Evolutionary conservation across 176 grass and related monocot species (phyloP).

Genomic region (Echinochloa phyllopogon): DNA sequence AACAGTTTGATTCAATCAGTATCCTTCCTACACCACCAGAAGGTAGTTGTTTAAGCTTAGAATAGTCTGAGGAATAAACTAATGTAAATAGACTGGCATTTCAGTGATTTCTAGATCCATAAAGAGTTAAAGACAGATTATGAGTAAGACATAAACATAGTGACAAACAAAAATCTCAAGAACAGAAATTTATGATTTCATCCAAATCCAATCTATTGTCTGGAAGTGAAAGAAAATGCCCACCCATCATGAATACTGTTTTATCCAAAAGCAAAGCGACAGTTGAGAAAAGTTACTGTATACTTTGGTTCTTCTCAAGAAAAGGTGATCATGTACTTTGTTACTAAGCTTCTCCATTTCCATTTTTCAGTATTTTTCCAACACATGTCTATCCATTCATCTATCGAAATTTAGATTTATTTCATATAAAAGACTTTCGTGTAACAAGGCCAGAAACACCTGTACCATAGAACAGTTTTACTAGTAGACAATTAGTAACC

Average conservation of each 20-base stretch:
- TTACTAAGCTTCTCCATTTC: background rate
- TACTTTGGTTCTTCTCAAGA: background rate
- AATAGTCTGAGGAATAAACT: slow-evolving; percentile 8
- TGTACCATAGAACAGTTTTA: slow-evolving; percentile 14
- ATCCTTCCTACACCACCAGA: background rate
- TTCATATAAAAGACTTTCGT: background rate
- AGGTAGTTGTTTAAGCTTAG: background rate
- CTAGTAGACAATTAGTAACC: background rate
- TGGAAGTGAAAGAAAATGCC: background rate
- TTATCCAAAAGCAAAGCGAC: slow-evolving; percentile 3
- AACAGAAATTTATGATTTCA: background rate
- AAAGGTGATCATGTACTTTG: background rate
- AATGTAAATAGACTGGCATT: slow-evolving; percentile 13
- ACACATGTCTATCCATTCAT: slow-evolving; percentile 5
- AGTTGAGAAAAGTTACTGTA: background rate
- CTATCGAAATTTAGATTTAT: background rate
- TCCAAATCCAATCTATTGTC: background rate
- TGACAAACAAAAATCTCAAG: slow-evolving; percentile 15
- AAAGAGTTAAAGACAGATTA: background rate
- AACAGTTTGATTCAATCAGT: slow-evolving; percentile 17
- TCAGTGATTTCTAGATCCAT: background rate
- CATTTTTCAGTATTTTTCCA: background rate
- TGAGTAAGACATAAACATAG: background rate
- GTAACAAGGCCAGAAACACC: background rate
- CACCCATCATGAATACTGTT: background rate